A percentile compares a stretch with the other conserved stretches of the same genome.
Conservation (phyloP, 306 rosid species). For the Vicia faba region DNA sequence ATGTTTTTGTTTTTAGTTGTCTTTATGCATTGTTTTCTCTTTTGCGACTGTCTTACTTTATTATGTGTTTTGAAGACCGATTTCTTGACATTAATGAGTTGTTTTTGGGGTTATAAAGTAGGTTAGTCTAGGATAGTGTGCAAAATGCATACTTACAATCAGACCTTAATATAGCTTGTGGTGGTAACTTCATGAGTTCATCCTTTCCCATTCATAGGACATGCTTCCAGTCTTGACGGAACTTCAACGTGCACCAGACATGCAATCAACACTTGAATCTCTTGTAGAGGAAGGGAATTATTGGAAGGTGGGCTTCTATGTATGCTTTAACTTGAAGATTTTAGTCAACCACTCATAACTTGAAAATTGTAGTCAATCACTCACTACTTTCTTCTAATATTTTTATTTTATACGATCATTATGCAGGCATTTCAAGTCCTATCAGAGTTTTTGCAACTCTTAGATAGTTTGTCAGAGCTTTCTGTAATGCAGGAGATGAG, state of each 20-base stretch:
- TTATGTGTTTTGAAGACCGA: conserved; percentile 16
- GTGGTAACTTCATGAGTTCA: conserved; percentile 25
- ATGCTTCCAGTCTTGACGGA: conserved; percentile 81
- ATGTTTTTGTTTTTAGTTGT: conserved; percentile 8
- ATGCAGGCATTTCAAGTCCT: conserved; percentile 96
- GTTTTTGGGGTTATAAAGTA: conserved; percentile 20
- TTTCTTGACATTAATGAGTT: conserved; percentile 27
- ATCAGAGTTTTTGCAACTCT: conserved; percentile 89
- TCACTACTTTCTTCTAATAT: conserved; percentile 19
- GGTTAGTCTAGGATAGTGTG: conserved; percentile 22
- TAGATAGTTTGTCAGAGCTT: conserved; percentile 87
- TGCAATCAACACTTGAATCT: conserved; percentile 86
- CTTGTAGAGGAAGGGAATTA: conserved; percentile 93
- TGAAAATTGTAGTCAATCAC: conserved; percentile 34
- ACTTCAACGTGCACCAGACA: conserved; percentile 74
- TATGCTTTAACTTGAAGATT: conserved; percentile 40
- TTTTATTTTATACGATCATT: conserved; percentile 33
- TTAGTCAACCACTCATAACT: conserved; percentile 21
- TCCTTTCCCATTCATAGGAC: conserved; percentile 57
- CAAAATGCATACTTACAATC: conserved; percentile 21
- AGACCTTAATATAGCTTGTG: conserved; percentile 29
- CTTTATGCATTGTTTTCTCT: conserved; percentile 32
- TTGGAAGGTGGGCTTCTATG: conserved; percentile 69
- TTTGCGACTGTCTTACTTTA: not conserved
- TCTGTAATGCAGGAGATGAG: conserved; percentile 95